These are phyloP conservation scores for Neopestalotiopsis clavispora DNA, from an alignment of 2,329 filamentous ascomycete species.

Conservation along the genomic window DNA sequence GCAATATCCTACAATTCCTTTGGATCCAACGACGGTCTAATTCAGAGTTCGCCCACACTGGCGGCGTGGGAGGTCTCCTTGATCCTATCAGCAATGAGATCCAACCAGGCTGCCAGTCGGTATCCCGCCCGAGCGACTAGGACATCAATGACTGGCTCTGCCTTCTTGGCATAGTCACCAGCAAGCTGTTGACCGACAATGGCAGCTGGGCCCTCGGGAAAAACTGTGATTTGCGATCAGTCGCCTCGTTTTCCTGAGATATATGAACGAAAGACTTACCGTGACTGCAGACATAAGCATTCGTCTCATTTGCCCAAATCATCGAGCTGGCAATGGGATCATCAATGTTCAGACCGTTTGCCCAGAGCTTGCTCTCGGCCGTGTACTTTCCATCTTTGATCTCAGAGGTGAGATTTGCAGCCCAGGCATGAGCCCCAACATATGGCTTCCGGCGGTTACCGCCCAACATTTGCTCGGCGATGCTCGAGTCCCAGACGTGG, in stretches of 20 bases:
- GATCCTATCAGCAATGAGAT: slow-evolving; percentile 56
- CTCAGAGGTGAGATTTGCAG: slow-evolving; percentile 56
- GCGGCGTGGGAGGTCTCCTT: slow-evolving; percentile 26
- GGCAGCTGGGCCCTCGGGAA: slow-evolving; percentile 64
- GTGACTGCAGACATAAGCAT: slow-evolving; percentile 65
- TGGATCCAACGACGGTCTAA: not conserved
- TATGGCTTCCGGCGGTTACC: slow-evolving; percentile 56
- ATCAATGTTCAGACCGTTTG: slow-evolving; percentile 58
- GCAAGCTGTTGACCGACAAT: slow-evolving; percentile 65
- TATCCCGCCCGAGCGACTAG: slow-evolving; percentile 73
- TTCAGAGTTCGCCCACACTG: slow-evolving; percentile 36
- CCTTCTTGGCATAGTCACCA: slow-evolving; percentile 66
- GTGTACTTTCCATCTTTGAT: slow-evolving; percentile 63
- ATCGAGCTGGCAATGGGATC: slow-evolving; percentile 62
- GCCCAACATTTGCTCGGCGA: slow-evolving; percentile 68
- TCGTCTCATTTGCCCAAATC: slow-evolving; percentile 67
- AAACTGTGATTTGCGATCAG: slow-evolving; percentile 45
- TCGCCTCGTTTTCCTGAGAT: not conserved
- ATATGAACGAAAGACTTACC: slow-evolving; percentile 44
- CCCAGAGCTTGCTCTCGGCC: slow-evolving; percentile 56
- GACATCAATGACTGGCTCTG: slow-evolving; percentile 67
- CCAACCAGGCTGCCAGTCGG: slow-evolving; percentile 70
- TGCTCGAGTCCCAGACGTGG: slow-evolving; percentile 74
- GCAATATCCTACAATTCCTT: slow-evolving; percentile 1
- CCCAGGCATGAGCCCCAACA: slow-evolving; percentile 58